phyloP scores from a whole-genome alignment of 441 rosid species.

The Populus trichocarpa region DNA sequence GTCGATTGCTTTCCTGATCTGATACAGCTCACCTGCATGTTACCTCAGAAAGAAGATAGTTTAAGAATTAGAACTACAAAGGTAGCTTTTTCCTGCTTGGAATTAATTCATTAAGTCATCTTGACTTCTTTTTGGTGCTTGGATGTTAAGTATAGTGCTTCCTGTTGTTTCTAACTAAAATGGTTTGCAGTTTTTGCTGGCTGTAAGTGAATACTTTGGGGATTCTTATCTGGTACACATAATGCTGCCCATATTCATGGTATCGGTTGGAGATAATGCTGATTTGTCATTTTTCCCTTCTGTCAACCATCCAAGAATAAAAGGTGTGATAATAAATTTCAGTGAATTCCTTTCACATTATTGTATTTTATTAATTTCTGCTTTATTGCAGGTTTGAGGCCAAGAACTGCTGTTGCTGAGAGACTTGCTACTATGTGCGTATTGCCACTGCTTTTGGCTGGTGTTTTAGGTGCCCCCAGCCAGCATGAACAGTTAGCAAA shows the following conservation, averaged over 20 bases:
- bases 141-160: constrained; percentile 13
- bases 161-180: constrained; percentile 23
- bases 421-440: constrained; percentile 75
- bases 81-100: constrained; percentile 39
- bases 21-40: constrained; percentile 73
- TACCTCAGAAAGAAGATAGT: constrained; percentile 87
- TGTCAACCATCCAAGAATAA: constrained; percentile 54
- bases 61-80: constrained; percentile 77
- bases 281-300: constrained; percentile 69
- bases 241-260: constrained; percentile 79
- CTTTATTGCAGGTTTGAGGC: constrained; percentile 69
- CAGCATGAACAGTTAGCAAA: constrained; percentile 61
- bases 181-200: constrained; percentile 73
- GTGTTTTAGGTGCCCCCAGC: constrained; percentile 87
- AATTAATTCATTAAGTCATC: constrained; percentile 7
- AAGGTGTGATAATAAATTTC: constrained; percentile 43
- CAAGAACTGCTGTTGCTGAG: constrained; percentile 73
- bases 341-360: constrained; percentile 10
- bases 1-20: constrained; percentile 84
- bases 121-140: background rate
- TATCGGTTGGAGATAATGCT: constrained; percentile 79
- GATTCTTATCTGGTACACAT: constrained; percentile 75
- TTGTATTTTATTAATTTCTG: constrained; percentile 21
- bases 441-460: constrained; percentile 88
- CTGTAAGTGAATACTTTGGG: constrained; percentile 70